A percentile compares a stretch with the other conserved stretches of the same genome.
phyloP scores from a whole-genome alignment of 257 asterid species.

The Solanum commersonii region DNA sequence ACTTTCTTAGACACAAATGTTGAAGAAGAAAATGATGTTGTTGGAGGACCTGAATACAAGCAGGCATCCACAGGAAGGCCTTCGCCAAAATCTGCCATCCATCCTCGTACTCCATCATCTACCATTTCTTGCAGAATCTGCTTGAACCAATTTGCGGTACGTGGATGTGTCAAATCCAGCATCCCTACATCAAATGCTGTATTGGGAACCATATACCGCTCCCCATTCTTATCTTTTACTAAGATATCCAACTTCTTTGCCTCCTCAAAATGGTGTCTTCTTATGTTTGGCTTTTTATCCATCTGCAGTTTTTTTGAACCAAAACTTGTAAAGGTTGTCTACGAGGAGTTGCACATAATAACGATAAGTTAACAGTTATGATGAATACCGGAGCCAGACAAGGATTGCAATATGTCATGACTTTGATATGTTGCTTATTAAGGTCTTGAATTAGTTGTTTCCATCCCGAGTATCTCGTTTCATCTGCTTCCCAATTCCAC shows the following conservation, averaged over 20 bases:
- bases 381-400: constrained; percentile 80
- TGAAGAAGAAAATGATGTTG: not conserved
- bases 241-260: constrained; percentile 70
- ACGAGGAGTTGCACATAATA: not conserved
- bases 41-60: constrained; percentile 59
- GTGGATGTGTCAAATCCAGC: constrained; percentile 87
- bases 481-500: constrained; percentile 99
- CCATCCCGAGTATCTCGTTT: constrained; percentile 74
- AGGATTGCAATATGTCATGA: constrained; percentile 99
- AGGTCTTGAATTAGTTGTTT: constrained; percentile 49
- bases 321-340: not conserved
- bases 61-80: constrained; percentile 91
- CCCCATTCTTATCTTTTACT: constrained; percentile 69
- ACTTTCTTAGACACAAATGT: not conserved
- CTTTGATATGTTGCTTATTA: constrained; percentile 37
- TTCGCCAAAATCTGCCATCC: constrained; percentile 99
- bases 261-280: constrained; percentile 68
- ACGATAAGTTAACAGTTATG: not conserved
- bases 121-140: constrained; percentile 80
- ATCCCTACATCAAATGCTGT: constrained; percentile 95
- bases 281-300: constrained; percentile 49
- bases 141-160: constrained; percentile 67
- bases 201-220: constrained; percentile 79
- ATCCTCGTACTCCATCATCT: constrained; percentile 89
- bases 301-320: constrained; percentile 27